Conservation (phyloP, 345 rosid species). For the Murraya koenigii region DNA sequence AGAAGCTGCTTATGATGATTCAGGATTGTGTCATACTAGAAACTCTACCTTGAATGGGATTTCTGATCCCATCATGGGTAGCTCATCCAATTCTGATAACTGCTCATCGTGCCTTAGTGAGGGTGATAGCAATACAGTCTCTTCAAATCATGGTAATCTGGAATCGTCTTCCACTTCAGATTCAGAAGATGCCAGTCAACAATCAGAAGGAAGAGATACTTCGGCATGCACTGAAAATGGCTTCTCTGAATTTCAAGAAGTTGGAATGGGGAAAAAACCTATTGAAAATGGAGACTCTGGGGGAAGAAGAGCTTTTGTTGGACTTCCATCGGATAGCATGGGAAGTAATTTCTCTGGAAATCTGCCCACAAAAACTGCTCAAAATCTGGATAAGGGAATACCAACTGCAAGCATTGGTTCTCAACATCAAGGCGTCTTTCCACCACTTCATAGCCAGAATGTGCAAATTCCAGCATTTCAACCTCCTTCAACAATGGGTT, state of each 20-base stretch:
- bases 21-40: conserved; percentile 27
- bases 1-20: conserved; percentile 38
- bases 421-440: conserved; percentile 46
- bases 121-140: conserved; percentile 71
- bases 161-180: conserved; percentile 86
- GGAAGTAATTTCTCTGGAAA: conserved; percentile 34
- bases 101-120: conserved; percentile 90
- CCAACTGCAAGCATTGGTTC: conserved; percentile 34
- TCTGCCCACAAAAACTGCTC: conserved; percentile 29
- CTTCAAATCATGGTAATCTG: conserved; percentile 58
- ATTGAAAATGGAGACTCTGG: conserved; percentile 25
- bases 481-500: conserved; percentile 66
- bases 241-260: conserved; percentile 38
- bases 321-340: conserved; percentile 29
- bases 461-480: conserved; percentile 56
- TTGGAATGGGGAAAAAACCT: conserved; percentile 31
- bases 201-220: conserved; percentile 55
- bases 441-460: conserved; percentile 54
- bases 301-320: conserved; percentile 29
- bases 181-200: conserved; percentile 74
- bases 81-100: conserved; percentile 74
- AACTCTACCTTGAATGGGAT: conserved; percentile 22
- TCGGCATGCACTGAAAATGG: conserved; percentile 34
- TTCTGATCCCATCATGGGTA: conserved; percentile 44
- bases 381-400: conserved; percentile 38